Evolutionary conservation across 202 grass and related monocot species (phyloP).

Genomic region (Setaria viridis): DNA sequence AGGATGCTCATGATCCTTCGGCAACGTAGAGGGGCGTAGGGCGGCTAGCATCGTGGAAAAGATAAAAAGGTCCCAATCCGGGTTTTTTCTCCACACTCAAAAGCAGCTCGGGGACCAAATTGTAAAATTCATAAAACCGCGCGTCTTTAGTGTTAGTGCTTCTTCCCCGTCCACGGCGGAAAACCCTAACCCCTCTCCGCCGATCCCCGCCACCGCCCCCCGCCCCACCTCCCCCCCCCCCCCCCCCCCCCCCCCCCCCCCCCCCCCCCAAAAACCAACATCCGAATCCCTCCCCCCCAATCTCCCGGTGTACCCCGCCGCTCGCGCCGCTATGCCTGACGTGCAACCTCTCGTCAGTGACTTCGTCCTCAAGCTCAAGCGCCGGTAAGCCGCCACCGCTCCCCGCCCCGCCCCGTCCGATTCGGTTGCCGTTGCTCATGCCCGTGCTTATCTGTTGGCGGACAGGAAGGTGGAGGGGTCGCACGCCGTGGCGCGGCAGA

Average conservation of each 20-base stretch:
- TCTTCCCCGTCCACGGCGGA: background rate
- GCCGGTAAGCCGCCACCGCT: conserved; percentile 53
- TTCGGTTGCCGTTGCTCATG: conserved; percentile 5
- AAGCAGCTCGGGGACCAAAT: background rate
- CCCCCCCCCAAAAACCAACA: too few species aligned
- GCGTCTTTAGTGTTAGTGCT: background rate
- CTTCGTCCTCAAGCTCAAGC: conserved; percentile 85
- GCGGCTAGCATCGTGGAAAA: too few species aligned
- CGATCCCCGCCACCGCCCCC: conserved; percentile 32
- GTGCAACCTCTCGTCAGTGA: conserved; percentile 78
- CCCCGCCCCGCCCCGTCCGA: background rate
- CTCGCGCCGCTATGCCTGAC: conserved; percentile 67
- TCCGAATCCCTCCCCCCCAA: conserved; percentile 11
- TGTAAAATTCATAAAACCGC: conserved; percentile 22
- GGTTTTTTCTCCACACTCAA: too few species aligned
- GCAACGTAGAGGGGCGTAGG: too few species aligned
- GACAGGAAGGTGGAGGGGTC: conserved; percentile 89
- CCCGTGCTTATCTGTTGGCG: conserved; percentile 3
- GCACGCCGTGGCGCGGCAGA: conserved; percentile 80
- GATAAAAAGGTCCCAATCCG: too few species aligned
- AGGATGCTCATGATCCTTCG: too few species aligned
- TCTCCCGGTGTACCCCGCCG: background rate
- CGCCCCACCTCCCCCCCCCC: too few species aligned
- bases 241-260: too few species aligned
- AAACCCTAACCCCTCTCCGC: conserved; percentile 64